Evolutionary conservation across 805 yeast species (phyloP), one percentile per base, ranked within the genome.

Genomic region (Candida sakaeoensis): DNA sequence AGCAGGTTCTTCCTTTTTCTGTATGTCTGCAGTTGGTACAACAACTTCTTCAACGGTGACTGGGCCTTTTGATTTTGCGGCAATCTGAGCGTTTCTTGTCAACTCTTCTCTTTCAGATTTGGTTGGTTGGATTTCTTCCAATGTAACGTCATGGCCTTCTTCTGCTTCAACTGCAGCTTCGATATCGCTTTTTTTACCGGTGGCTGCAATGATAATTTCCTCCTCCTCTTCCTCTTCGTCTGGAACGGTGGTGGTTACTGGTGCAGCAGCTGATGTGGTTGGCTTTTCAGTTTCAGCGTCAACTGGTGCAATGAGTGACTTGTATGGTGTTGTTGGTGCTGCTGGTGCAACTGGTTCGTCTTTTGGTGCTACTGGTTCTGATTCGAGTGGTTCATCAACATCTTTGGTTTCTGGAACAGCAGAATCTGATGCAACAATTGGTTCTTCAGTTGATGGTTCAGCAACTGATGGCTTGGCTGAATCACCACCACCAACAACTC

Each of bases 91-190:
- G 43, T 65, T 65, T 41, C 58, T 54, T 18, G 65, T 56, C 42
- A 65, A 58, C 48, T 56, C 54, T 33, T 55, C 58, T 27, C 62
- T 65, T 52, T 68, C 70, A 21, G 65, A 56, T 22, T 54, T 60
- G 26, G 69, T 62, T 15, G 73, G 73, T 49, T 65, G 53, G 48
- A 68, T 60, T 50, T 68, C 71, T 52, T 68, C 73, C 28, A 68
- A 57, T 21, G 61, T 55, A 12, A 62, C 65, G 30, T 60, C 63
- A 27, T 61, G 63, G 24, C 58, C 58, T 47, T 57, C 68, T 39
- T 55, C 53, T 34, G 68, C 67, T 28, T 53, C 55, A 37, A 66
- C 54, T 32, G 60, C 63, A 33, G 61, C 57, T 41, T 58, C 66
- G 36, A 63, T 53, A 23, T 59, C 63, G 27, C 55, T 49, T 31